Percentiles rank a stretch among this genome's conserved stretches.
Evolutionary conservation across 441 rosid genomes (phyloP).

Genomic region (Sinapis alba): DNA sequence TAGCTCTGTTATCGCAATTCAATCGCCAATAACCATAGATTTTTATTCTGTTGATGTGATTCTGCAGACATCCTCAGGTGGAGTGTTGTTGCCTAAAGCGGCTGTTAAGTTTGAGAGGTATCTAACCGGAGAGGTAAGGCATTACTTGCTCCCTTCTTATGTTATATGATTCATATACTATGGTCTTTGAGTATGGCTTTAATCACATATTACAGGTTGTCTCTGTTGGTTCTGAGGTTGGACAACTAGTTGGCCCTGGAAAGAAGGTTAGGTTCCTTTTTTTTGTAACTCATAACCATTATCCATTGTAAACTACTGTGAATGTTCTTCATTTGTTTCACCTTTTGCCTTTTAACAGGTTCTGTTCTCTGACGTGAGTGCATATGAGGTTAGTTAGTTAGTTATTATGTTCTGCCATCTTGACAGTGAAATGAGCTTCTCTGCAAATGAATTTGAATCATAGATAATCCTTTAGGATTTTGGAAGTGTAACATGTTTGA

Average conservation of each 20-base stretch:
- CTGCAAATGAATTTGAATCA: not conserved
- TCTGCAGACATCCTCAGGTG: constrained; percentile 80
- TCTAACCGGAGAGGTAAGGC: constrained; percentile 78
- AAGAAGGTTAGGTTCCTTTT: constrained; percentile 59
- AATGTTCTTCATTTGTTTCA: constrained; percentile 4
- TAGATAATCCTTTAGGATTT: not conserved
- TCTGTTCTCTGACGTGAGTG: constrained; percentile 82
- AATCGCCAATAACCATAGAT: not conserved
- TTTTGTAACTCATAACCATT: not conserved
- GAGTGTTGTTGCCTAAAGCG: constrained; percentile 84
- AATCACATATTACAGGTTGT: constrained; percentile 45
- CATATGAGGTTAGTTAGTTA: constrained; percentile 55
- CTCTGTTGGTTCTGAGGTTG: constrained; percentile 69
- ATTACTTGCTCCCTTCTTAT: not conserved
- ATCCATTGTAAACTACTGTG: constrained; percentile 5
- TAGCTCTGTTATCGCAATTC: not conserved
- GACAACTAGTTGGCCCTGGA: constrained; percentile 57
- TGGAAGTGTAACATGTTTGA: not conserved
- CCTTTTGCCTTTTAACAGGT: constrained; percentile 51
- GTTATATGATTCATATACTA: not conserved
- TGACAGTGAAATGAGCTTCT: not conserved
- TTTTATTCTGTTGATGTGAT: not conserved
- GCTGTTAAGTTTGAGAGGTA: constrained; percentile 90
- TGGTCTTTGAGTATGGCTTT: not conserved
- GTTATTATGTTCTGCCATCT: not conserved